These are phyloP conservation scores for Aspergillus olivimuriae DNA, from an alignment of 495 filamentous ascomycete genomes.

Conservation along the genomic window DNA sequence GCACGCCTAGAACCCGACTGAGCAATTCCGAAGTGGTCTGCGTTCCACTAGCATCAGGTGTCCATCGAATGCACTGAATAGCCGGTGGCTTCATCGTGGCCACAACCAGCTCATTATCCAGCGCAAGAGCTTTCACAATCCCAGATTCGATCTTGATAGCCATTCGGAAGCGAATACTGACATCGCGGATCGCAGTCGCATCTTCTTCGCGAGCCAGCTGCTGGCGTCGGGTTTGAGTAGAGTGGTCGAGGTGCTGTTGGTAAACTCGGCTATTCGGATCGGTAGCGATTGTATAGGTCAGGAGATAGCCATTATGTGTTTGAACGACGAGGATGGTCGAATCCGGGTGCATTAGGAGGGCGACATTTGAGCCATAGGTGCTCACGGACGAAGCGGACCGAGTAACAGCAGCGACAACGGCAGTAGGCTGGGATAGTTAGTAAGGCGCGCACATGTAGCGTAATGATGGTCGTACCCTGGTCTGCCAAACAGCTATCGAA, in stretches of 20 bases:
- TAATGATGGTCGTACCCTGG: constrained; percentile 58
- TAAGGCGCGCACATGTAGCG: constrained; percentile 18
- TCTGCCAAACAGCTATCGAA: constrained; percentile 89
- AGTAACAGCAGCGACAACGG: constrained; percentile 75
- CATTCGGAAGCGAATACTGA: constrained; percentile 90
- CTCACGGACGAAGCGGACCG: constrained; percentile 71
- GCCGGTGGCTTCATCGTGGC: constrained; percentile 90
- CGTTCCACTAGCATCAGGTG: constrained; percentile 66
- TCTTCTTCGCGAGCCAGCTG: constrained; percentile 62
- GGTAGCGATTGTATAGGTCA: constrained; percentile 88
- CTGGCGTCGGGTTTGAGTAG: constrained; percentile 63
- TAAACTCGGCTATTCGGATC: constrained; percentile 80
- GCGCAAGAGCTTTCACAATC: constrained; percentile 76
- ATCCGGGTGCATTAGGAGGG: constrained; percentile 83
- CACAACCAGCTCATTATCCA: constrained; percentile 91
- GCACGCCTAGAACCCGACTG: constrained; percentile 77
- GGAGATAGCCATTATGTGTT: constrained; percentile 78
- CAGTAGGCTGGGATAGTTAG: constrained; percentile 64
- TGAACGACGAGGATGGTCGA: constrained; percentile 89
- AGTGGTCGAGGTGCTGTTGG: constrained; percentile 66
- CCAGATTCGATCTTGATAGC: constrained; percentile 97
- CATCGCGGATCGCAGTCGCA: constrained; percentile 74
- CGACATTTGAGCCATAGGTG: constrained; percentile 78
- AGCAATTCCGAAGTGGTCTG: constrained; percentile 91
- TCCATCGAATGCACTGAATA: constrained; percentile 94